Conservation (phyloP, 2,329 filamentous ascomycete genomes). For the Pseudogymnoascus sp. region DNA sequence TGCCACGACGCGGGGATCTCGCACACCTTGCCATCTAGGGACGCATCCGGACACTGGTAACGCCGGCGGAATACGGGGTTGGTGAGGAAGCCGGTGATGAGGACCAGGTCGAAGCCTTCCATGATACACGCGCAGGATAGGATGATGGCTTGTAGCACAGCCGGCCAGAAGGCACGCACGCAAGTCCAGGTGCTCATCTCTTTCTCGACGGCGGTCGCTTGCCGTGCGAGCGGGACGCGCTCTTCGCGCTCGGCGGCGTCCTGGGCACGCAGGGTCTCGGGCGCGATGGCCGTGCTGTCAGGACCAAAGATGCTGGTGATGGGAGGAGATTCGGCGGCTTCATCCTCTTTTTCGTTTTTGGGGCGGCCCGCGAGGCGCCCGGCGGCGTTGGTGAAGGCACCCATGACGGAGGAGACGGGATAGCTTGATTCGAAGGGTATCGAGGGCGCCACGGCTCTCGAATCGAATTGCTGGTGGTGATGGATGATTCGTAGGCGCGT, state of each 20-base stretch:
- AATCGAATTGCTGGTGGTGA: neutral
- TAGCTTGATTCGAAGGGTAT: neutral
- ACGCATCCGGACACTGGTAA: neutral
- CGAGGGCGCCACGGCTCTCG: neutral
- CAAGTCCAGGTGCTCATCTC: neutral
- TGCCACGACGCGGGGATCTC: constrained; percentile 20
- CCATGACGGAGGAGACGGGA: neutral
- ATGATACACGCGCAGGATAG: constrained; percentile 2
- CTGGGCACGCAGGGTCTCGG: neutral
- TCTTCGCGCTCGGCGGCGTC: constrained; percentile 2
- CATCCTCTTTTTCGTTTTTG: neutral
- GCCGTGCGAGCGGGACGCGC: neutral
- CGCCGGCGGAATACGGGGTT: neutral
- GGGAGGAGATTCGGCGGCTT: neutral
- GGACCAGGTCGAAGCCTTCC: constrained; percentile 2
- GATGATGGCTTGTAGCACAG: neutral
- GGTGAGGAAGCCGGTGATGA: neutral
- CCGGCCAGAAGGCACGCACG: neutral
- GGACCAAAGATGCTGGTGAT: neutral
- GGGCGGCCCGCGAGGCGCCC: neutral
- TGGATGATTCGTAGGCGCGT: neutral
- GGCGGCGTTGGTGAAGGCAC: neutral
- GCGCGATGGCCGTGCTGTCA: neutral
- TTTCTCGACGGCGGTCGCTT: neutral
- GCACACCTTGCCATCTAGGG: neutral